A percentile compares a stretch with the other conserved stretches of the same genome.
These are phyloP conservation scores for Pichia sp. DNA, from an alignment of 1,139 yeast genomes.

Conservation along the genomic window DNA sequence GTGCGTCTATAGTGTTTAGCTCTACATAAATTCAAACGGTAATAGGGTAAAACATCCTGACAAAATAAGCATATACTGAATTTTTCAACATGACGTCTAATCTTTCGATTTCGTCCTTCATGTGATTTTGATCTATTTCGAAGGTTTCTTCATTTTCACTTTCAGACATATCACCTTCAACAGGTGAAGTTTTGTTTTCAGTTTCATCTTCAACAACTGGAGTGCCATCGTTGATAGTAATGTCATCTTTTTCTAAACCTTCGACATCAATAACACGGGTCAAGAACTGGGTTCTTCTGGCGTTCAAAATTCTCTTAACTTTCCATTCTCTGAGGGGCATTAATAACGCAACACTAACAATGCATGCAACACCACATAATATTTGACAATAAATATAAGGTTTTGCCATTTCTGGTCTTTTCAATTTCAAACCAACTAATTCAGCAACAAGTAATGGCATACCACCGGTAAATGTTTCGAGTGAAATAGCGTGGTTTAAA, in stretches of 20 bases:
- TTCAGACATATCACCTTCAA: too few relatives aligned
- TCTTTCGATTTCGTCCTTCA: slow-evolving; percentile 18
- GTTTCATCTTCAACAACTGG: too few relatives aligned
- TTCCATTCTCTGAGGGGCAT: slow-evolving; percentile 42
- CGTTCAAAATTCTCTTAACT: slow-evolving; percentile 32
- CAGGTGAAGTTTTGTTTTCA: too few relatives aligned
- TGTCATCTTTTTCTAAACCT: slow-evolving; percentile 3
- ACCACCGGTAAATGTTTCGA: slow-evolving; percentile 33
- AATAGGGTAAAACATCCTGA: slow-evolving; percentile 40
- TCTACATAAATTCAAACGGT: slow-evolving; percentile 36
- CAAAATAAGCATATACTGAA: slow-evolving; percentile 28
- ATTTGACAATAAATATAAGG: slow-evolving; percentile 63
- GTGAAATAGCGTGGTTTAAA: slow-evolving; percentile 36
- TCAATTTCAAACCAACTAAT: slow-evolving; percentile 47
- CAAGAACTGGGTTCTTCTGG: slow-evolving; percentile 18
- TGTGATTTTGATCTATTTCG: neutral
- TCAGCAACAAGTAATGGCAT: slow-evolving; percentile 37
- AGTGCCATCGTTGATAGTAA: neutral
- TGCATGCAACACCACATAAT: slow-evolving; percentile 51
- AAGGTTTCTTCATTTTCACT: neutral
- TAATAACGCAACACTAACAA: slow-evolving; percentile 35
- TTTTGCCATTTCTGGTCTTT: slow-evolving; percentile 28
- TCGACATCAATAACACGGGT: neutral
- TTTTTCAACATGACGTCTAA: slow-evolving; percentile 29
- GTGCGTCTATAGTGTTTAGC: too few relatives aligned